Base-by-base conservation (phyloP, 257 asterid genomes). In the Solanum lignicaule region DNA sequence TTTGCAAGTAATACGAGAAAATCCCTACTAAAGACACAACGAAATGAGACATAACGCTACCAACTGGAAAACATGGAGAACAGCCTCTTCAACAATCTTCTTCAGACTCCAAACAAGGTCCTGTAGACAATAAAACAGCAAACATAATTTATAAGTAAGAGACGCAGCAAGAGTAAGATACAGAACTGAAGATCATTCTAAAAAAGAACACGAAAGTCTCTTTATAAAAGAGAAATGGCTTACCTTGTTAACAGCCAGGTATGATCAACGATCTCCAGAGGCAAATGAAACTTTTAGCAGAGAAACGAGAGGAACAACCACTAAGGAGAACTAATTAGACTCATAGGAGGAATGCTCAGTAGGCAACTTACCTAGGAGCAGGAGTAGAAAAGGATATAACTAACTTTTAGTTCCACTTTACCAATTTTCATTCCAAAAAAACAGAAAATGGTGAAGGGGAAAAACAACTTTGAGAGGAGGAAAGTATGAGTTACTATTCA, bases 361-460 rank as follows among this genome's bases (percentile, higher is more conserved):
- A 48, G 85, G 69, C 85, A 48, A 48, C 69, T 82, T 29, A 32
- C 84, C 66, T 13, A 72, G 36, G 84, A 86, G 48, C 48, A 33
- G 12, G 33, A 14, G 88, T 35, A 90, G 90, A 87, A 88, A 92
- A 83, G 82, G 83, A 89, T 87, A 90, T 85, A 87, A 74, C 92
- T 84, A 91, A 65, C 68, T 46, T 89, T 87, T 89, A 15, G 86
- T 86, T 91, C 91, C 93, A 94, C 91, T 88, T 8, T 84, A 93
- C 95, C 94, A 86, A 39, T 89, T 92, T 90, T 91, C 95, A 52
- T 92, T 91, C 88, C 20, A 93, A 96, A 96, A 96, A 96, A 94
- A 88, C 92, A 91, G 95, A 92, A 94, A 92, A n/a, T 89, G 94
- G 93, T 62, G 29, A 91, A 88, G 92, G 94, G 90, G 89, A 68